Base-by-base conservation (phyloP, 1,139 yeast genomes). In the Tardiomyces digboiensis region DNA sequence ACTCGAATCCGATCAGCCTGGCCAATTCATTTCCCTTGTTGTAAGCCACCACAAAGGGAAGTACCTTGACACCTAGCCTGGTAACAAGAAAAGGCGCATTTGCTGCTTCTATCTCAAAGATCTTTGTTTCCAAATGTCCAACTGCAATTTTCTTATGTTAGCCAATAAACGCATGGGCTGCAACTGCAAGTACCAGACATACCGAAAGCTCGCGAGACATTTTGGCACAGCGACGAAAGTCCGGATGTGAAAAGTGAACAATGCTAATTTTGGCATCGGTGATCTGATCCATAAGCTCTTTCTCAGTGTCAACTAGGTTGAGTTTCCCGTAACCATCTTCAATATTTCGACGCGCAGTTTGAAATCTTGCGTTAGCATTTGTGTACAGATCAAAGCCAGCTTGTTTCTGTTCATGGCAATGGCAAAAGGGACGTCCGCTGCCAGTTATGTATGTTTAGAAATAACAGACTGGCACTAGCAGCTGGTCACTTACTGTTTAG, bases 41-140 rank as follows among this genome's bases (percentile, higher is more conserved):
- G 56, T 80, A 85, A n/a, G 78, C 70, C 1, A 82, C 64, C 5
- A 84, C 79, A 54, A 80, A 81, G 0, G 95, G 95, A 8, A 86
- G 67, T 6, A 82, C 80, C 55, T 81, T 76, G 42, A 86, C 68
- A 2, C 68, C 66, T 40, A 86, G 68, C 54, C 76, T 79, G 1
- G 76, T 64, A 3, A 79, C 86, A 42, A 86, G 64, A 56, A 86
- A 86, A 2, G 94, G 88, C 1, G 89, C 83, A 21, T 73, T 65
- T 39, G 70, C 74, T 0, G 85, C 95, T 46, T 72, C 67, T n/a
- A 83, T 72, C 42, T 73, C 69, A 21, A 78, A 62, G 46, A 83
- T 75, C 48, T 70, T 70, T 2, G 84, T 67, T 1, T 68, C 64
- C 36, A 82, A 56, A 60, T 85, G 86, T 49, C 74, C 76, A 43